Percentiles rank a stretch among this genome's conserved stretches.
These are phyloP conservation scores for Pseudogymnoascus verrucosus DNA, from an alignment of 2,329 filamentous ascomycete genomes.

Conservation along the genomic window DNA sequence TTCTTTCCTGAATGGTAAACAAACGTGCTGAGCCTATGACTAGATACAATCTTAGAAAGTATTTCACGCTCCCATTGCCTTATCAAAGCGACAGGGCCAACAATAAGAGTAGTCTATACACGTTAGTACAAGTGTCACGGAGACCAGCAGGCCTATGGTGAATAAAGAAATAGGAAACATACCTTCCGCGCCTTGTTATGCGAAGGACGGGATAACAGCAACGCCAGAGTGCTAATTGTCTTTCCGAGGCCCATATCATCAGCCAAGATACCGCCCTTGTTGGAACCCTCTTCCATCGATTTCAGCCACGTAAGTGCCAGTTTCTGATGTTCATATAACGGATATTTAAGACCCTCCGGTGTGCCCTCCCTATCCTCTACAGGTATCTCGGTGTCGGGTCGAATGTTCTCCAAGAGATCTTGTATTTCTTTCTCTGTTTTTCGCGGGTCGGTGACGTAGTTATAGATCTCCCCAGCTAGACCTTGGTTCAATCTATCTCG, in stretches of 20 bases:
- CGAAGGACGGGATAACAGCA: conserved; percentile 34
- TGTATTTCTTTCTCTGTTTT: conserved; percentile 60
- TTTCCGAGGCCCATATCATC: conserved; percentile 83
- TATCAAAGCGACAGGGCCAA: conserved; percentile 72
- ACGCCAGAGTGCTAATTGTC: conserved; percentile 72
- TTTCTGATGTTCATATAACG: conserved; percentile 75
- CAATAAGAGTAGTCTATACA: conserved; percentile 67
- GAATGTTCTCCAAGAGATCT: conserved; percentile 62
- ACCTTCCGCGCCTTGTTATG: conserved; percentile 7
- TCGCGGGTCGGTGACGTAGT: conserved; percentile 33
- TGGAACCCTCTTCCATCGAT: conserved; percentile 60
- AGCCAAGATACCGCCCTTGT: conserved; percentile 69
- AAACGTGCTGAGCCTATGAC: conserved; percentile 54
- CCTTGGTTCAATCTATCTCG: conserved; percentile 1
- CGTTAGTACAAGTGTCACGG: conserved; percentile 24
- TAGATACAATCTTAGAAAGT: conserved; percentile 53
- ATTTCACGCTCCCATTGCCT: conserved; percentile 83
- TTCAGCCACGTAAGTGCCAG: conserved; percentile 71
- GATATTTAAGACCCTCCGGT: conserved; percentile 58
- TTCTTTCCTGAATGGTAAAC: conserved; percentile 61
- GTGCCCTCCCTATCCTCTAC: conserved; percentile 58
- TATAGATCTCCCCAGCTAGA: conserved; percentile 2
- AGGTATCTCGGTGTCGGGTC: conserved; percentile 59
- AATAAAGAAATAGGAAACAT: conserved; percentile 1
- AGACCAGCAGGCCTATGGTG: not conserved